These are phyloP conservation scores for Aspergillus phoenicis DNA, from an alignment of 2,329 filamentous ascomycete genomes.

Conservation along the genomic window DNA sequence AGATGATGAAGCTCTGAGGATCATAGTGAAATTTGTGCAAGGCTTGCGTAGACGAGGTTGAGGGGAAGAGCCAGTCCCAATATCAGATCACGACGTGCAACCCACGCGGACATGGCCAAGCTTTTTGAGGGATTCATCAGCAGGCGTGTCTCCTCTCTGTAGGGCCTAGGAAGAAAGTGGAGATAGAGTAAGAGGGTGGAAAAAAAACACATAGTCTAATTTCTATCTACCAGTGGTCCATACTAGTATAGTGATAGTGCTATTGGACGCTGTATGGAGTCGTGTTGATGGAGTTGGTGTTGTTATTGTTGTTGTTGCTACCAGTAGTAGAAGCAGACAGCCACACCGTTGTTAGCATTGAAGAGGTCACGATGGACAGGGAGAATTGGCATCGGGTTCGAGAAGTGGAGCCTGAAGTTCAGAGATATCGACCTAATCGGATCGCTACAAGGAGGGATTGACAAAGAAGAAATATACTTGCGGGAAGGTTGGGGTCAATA, in stretches of 20 bases:
- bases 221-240: background rate
- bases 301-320: too few species aligned
- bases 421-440: background rate
- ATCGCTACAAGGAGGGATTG: background rate
- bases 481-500: background rate
- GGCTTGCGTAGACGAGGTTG: slow-evolving; percentile 14
- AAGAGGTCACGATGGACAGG: background rate
- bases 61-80: slow-evolving; percentile 3
- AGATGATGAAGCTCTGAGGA: slow-evolving; percentile 7
- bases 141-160: slow-evolving; percentile 10
- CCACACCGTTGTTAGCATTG: background rate
- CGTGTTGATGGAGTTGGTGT: too few species aligned
- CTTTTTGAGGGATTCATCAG: slow-evolving; percentile 21
- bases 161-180: slow-evolving; percentile 9
- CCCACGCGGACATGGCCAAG: slow-evolving; percentile 21
- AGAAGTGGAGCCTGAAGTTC: background rate
- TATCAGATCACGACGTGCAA: background rate
- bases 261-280: background rate
- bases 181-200: slow-evolving; percentile 8
- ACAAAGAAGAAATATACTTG: background rate
- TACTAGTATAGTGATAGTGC: background rate
- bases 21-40: background rate
- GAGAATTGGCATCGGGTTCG: background rate
- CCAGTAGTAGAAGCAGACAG: background rate
- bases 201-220: background rate